Evolutionary conservation across 1,139 yeast genomes (phyloP).

Genomic region (Kurtzmaniella quercitrusa): DNA sequence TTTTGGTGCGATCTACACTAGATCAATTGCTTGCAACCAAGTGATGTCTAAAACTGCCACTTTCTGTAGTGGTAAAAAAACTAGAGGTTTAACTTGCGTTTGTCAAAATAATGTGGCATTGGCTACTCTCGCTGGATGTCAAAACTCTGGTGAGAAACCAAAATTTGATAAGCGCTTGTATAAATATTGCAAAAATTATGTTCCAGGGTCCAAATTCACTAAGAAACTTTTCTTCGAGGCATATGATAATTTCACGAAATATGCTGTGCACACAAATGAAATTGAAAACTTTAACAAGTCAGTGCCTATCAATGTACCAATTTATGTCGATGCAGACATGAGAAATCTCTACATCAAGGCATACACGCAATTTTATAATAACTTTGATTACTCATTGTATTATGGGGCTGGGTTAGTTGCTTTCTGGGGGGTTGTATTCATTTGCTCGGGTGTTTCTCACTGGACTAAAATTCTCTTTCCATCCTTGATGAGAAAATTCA

Average conservation of each 20-base stretch:
- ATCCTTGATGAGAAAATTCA: constrained; percentile 1
- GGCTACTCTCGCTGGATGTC: constrained; percentile 17
- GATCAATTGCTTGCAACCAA: background rate
- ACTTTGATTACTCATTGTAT: constrained; percentile 10
- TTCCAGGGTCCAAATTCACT: constrained; percentile 12
- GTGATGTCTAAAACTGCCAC: constrained; percentile 9
- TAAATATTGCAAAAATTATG: constrained; percentile 1
- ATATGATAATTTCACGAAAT: constrained; percentile 12
- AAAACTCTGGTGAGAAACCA: constrained; percentile 1
- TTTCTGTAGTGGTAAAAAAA: background rate
- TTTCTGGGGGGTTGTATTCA: constrained; percentile 18
- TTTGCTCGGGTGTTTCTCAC: constrained; percentile 15
- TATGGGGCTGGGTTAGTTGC: constrained; percentile 17
- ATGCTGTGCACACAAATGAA: constrained; percentile 17
- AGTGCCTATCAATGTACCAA: constrained; percentile 14
- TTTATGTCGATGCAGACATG: constrained; percentile 14
- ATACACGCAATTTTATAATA: constrained; percentile 26
- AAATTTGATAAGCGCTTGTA: constrained; percentile 8
- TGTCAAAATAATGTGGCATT: constrained; percentile 11
- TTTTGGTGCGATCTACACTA: background rate
- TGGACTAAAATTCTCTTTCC: constrained; percentile 18
- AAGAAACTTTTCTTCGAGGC: constrained; percentile 15
- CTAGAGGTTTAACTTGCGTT: constrained; percentile 7
- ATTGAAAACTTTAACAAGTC: constrained; percentile 20
- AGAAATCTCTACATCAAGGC: constrained; percentile 15